Conservation (phyloP, 106 monocot species). For the Dioscorea alata region DNA sequence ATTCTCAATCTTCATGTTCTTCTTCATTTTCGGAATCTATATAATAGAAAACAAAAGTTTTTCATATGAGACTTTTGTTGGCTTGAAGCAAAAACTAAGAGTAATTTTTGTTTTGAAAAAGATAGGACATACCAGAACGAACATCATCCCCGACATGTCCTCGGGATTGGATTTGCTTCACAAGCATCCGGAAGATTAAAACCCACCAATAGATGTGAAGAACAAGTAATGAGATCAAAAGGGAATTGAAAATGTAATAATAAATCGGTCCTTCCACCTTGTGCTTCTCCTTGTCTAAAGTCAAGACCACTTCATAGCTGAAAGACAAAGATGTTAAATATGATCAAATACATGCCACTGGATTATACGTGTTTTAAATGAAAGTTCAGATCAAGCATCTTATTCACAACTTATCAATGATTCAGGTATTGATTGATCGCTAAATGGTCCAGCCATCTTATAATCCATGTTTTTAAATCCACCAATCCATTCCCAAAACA, state of each 20-base stretch:
- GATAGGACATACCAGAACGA: constrained; percentile 26
- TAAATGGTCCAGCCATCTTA: too few relatives aligned
- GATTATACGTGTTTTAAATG: too few relatives aligned
- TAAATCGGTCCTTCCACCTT: constrained; percentile 58
- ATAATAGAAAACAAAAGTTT: background rate
- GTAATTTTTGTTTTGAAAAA: background rate
- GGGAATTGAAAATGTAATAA: constrained; percentile 70
- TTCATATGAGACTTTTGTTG: background rate
- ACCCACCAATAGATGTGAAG: constrained; percentile 52
- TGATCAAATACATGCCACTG: too few relatives aligned
- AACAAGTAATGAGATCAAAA: constrained; percentile 38
- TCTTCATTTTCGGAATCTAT: constrained; percentile 46
- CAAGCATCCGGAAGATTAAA: constrained; percentile 33
- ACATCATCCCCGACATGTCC: constrained; percentile 41
- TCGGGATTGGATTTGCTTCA: constrained; percentile 22
- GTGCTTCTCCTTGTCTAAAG: constrained; percentile 47
- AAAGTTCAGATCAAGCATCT: too few relatives aligned
- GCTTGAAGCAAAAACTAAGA: background rate
- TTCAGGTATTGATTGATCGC: too few relatives aligned
- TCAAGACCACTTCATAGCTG: constrained; percentile 57
- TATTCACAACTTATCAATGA: too few relatives aligned
- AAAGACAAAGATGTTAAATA: background rate
- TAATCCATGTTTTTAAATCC: too few relatives aligned
- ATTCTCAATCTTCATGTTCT: constrained; percentile 31
- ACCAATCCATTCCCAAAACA: too few relatives aligned